Conservation (phyloP, 2,329 filamentous ascomycete species). For the Phialemonium atrogriseum region DNA sequence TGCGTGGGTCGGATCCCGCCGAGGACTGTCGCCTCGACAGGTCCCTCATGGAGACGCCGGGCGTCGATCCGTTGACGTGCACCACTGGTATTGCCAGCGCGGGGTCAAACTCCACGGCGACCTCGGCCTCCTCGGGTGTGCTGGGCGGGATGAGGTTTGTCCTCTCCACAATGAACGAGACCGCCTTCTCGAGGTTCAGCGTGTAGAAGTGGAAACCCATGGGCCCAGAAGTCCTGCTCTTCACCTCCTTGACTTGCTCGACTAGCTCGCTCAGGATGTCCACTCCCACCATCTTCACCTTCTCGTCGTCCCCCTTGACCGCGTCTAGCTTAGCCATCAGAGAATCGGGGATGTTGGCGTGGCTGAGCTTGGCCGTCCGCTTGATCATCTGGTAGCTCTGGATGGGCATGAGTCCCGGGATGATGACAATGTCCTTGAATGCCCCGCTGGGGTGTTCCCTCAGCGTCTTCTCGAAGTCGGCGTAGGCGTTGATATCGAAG, state of each 20-base stretch:
- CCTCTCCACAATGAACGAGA: slow-evolving; percentile 84
- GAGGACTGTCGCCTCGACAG: slow-evolving; percentile 61
- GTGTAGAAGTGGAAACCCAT: slow-evolving; percentile 97
- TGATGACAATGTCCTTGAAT: slow-evolving; percentile 82
- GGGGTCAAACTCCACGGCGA: slow-evolving; percentile 40
- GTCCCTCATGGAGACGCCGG: slow-evolving; percentile 23
- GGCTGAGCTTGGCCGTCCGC: slow-evolving; percentile 87
- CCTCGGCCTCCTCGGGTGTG: slow-evolving; percentile 40
- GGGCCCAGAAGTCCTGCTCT: slow-evolving; percentile 44
- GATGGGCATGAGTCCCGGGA: slow-evolving; percentile 94
- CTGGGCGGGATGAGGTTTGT: slow-evolving; percentile 67
- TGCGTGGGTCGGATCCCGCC: slow-evolving; percentile 76
- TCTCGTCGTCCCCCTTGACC: slow-evolving; percentile 72
- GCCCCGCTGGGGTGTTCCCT: slow-evolving; percentile 73
- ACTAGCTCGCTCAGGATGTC: slow-evolving; percentile 81
- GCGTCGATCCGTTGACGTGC: slow-evolving; percentile 39
- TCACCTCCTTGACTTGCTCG: slow-evolving; percentile 61
- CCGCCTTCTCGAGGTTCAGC: slow-evolving; percentile 89
- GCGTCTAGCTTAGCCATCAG: slow-evolving; percentile 63
- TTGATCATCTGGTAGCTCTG: slow-evolving; percentile 96
- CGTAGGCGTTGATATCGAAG: slow-evolving; percentile 81
- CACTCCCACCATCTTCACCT: slow-evolving; percentile 71
- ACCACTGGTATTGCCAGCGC: slow-evolving; percentile 35
- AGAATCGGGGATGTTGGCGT: slow-evolving; percentile 68
- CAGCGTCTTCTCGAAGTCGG: slow-evolving; percentile 67